Evolutionary conservation across 176 grass and related monocot genomes (phyloP), one percentile per base, ranked within the genome.

Genomic region (Oryza longistaminata): DNA sequence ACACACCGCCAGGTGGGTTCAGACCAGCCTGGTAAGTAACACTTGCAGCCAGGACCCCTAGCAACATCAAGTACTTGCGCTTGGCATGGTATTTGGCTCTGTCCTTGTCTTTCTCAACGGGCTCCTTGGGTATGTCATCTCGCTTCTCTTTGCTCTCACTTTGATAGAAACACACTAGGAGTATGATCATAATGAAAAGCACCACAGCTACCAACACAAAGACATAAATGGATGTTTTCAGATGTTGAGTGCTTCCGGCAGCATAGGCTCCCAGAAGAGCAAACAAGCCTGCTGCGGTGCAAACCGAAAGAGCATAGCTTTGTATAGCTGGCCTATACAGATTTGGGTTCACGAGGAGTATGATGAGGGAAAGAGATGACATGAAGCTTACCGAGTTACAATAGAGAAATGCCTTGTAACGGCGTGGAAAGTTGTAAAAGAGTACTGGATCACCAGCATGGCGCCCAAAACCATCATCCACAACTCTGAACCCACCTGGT

Each of bases 21-120:
- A 89, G 49, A 35, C 82, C 87, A 9, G 77, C 66, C 64, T 89
- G 82, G 17, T 89, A 89, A 7, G 87, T 89, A 9, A 89, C 82
- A 21, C 87, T 89, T 40, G 82, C 82, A 9, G 77, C 87, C 27
- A 89, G 40, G 12, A 85, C 19, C 9, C 82, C 87, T 31, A 89
- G 76, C 49, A 81, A 27, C 82, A 89, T 74, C 37, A 89, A 25
- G 49, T 89, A 89, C 17, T 85, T 73, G 5, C 72, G 75, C 31
- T 39, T 84, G 29, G 49, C 49, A 60, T 49, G 73, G 0, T 74
- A 5, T 33, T 7, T 33, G 34, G 64, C 19, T 33, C 25, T 25
- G 2, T 62, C 58, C 58, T 62, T 11, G 9, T 62, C 58, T 22
- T 62, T 11, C n/a, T n/a, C 17, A 11, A 0, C 0, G 58, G 58